These are phyloP conservation scores for Diplodia sapinea DNA, from an alignment of 2,329 filamentous ascomycete species.

Conservation along the genomic window DNA sequence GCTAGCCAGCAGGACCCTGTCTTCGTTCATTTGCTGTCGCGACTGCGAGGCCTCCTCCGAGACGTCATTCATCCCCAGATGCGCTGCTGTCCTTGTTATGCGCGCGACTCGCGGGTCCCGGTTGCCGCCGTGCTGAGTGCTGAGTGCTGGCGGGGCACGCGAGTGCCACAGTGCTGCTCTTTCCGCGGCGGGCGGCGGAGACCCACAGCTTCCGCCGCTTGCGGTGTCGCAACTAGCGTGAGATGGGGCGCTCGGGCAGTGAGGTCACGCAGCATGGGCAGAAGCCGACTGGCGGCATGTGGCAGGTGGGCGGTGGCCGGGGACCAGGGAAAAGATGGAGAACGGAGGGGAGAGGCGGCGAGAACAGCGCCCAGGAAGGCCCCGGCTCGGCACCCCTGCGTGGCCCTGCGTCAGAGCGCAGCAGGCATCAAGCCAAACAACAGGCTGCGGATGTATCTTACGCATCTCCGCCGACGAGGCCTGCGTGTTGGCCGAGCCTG, in stretches of 20 bases:
- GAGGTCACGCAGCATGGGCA: slow-evolving; percentile 11
- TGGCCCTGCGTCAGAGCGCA: slow-evolving; percentile 26
- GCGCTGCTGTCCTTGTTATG: background rate
- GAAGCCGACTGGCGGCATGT: background rate
- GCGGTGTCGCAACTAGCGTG: slow-evolving; percentile 10
- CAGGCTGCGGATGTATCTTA: slow-evolving; percentile 20
- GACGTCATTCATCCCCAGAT: slow-evolving; percentile 17
- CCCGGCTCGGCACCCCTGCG: slow-evolving; percentile 8
- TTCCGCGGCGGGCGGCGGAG: background rate
- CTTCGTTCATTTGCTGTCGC: too few species aligned
- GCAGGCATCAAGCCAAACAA: slow-evolving; percentile 21
- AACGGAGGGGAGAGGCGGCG: background rate
- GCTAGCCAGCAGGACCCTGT: background rate
- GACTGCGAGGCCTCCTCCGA: background rate
- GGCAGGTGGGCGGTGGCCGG: background rate
- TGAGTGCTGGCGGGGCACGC: background rate
- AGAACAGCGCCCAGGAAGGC: slow-evolving; percentile 17
- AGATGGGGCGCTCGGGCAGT: slow-evolving; percentile 13
- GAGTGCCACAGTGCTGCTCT: background rate
- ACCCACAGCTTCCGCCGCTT: slow-evolving; percentile 14
- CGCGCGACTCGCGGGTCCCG: slow-evolving; percentile 6
- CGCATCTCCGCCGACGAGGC: background rate
- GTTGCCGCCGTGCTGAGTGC: too few species aligned
- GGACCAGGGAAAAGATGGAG: background rate
- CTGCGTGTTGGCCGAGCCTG: background rate